These are phyloP conservation scores for Pulveroboletus sp. DNA, from an alignment of 768 basidiomycete species.

Conservation along the genomic window DNA sequence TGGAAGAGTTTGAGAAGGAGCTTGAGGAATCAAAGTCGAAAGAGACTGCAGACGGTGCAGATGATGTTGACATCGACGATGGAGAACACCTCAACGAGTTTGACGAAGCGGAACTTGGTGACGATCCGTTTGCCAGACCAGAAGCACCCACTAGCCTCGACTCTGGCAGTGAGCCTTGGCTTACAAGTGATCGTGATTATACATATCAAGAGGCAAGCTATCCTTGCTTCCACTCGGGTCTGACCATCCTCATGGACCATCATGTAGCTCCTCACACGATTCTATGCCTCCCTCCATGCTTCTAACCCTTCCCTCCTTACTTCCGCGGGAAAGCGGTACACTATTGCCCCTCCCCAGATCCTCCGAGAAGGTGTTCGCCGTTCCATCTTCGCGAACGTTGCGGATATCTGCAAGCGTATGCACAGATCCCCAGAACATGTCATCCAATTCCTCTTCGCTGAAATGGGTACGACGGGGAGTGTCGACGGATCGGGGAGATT, in stretches of 20 bases:
- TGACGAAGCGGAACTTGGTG: conserved; percentile 83
- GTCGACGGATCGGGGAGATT: conserved; percentile 89
- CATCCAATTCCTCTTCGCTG: conserved; percentile 93
- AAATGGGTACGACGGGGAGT: conserved; percentile 96
- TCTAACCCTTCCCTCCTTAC: conserved; percentile 89
- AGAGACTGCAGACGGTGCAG: conserved; percentile 54
- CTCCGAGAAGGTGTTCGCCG: conserved; percentile 97
- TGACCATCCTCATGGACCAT: not conserved
- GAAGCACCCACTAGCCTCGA: conserved; percentile 60
- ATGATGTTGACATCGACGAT: conserved; percentile 52
- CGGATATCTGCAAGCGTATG: conserved; percentile 98
- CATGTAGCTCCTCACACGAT: conserved; percentile 80
- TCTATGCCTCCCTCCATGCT: conserved; percentile 86
- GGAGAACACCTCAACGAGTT: conserved; percentile 62
- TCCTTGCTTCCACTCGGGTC: not conserved
- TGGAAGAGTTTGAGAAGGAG: conserved; percentile 95
- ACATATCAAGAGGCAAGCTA: conserved; percentile 84
- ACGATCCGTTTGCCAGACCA: conserved; percentile 71
- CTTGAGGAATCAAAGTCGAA: conserved; percentile 68
- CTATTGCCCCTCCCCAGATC: conserved; percentile 92
- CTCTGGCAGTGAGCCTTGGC: conserved; percentile 82
- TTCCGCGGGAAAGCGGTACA: conserved; percentile 89
- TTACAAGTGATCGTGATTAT: conserved; percentile 90
- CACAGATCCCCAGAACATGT: conserved; percentile 97
- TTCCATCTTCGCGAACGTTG: conserved; percentile 93